These are phyloP conservation scores for Salvia sclarea DNA, from an alignment of 305 asterid genomes.

Conservation along the genomic window DNA sequence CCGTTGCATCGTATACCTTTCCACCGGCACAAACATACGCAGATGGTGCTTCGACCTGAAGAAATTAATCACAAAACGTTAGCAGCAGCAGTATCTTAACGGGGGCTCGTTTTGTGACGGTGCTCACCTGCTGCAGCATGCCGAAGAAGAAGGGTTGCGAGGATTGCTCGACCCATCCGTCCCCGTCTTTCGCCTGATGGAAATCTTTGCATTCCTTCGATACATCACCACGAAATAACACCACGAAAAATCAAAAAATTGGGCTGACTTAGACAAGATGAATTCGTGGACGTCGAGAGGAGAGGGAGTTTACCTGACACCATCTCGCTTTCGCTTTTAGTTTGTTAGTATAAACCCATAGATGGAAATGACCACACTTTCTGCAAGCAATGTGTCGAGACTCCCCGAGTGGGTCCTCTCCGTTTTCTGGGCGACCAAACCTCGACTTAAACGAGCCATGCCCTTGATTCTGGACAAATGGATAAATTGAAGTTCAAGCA, in stretches of 20 bases:
- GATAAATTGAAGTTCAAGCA: slow-evolving; percentile 18
- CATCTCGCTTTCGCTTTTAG: slow-evolving; percentile 88
- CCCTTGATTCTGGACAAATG: slow-evolving; percentile 56
- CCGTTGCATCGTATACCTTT: slow-evolving; percentile 79
- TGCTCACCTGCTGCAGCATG: slow-evolving; percentile 72
- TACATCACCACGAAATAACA: slow-evolving; percentile 23
- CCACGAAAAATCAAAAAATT: slow-evolving; percentile 23
- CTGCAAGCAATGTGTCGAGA: slow-evolving; percentile 76
- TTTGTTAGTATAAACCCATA: slow-evolving; percentile 75
- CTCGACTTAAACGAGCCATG: slow-evolving; percentile 53
- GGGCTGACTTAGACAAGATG: not conserved
- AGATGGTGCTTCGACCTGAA: slow-evolving; percentile 77
- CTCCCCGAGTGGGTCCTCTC: slow-evolving; percentile 58
- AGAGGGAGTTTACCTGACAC: slow-evolving; percentile 76
- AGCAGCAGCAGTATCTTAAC: slow-evolving; percentile 17
- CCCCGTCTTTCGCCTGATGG: slow-evolving; percentile 95
- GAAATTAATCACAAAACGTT: slow-evolving; percentile 20
- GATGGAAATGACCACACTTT: slow-evolving; percentile 79
- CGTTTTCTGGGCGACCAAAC: slow-evolving; percentile 52
- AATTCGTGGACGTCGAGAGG: slow-evolving; percentile 8
- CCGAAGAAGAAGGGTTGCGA: slow-evolving; percentile 84
- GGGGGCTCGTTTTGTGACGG: not conserved
- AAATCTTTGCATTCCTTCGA: slow-evolving; percentile 87
- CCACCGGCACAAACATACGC: slow-evolving; percentile 89
- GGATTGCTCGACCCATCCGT: slow-evolving; percentile 98